Conservation (phyloP, 1,139 yeast species). For the Yamadazyma trypodendri region DNA sequence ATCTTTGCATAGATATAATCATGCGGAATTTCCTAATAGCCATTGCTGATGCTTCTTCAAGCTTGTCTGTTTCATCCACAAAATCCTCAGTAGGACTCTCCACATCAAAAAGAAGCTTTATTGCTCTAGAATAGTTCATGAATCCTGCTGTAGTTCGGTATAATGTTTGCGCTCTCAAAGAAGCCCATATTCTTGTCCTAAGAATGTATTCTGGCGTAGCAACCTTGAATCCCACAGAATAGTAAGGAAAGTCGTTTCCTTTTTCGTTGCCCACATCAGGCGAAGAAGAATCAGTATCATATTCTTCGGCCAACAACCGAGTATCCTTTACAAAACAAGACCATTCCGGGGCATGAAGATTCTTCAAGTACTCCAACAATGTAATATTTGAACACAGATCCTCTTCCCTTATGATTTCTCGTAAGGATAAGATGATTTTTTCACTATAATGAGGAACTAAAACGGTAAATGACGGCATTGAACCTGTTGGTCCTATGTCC, state of each 20-base stretch:
- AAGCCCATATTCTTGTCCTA: constrained; percentile 59
- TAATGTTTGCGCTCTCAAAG: constrained; percentile 53
- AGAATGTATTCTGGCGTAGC: constrained; percentile 54
- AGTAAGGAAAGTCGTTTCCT: constrained; percentile 39
- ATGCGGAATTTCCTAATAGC: constrained; percentile 49
- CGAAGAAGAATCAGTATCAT: constrained; percentile 31
- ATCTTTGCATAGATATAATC: constrained; percentile 45
- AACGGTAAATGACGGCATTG: constrained; percentile 53
- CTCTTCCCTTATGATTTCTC: constrained; percentile 48
- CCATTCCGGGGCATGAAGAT: constrained; percentile 53
- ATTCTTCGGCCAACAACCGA: constrained; percentile 46
- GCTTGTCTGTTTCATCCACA: constrained; percentile 25
- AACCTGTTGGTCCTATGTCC: constrained; percentile 37
- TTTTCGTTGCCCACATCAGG: constrained; percentile 14
- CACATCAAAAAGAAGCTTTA: constrained; percentile 46
- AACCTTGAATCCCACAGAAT: constrained; percentile 51
- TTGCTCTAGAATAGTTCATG: constrained; percentile 55
- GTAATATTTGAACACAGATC: constrained; percentile 50
- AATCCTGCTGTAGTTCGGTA: constrained; percentile 57
- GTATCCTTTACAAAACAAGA: constrained; percentile 51
- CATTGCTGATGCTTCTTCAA: constrained; percentile 38
- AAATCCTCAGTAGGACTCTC: constrained; percentile 31
- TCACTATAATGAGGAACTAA: constrained; percentile 53
- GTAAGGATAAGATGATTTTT: constrained; percentile 45
- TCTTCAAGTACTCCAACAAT: constrained; percentile 50